phyloP scores from a whole-genome alignment of 345 rosid genomes.

The Raphanus sativus region DNA sequence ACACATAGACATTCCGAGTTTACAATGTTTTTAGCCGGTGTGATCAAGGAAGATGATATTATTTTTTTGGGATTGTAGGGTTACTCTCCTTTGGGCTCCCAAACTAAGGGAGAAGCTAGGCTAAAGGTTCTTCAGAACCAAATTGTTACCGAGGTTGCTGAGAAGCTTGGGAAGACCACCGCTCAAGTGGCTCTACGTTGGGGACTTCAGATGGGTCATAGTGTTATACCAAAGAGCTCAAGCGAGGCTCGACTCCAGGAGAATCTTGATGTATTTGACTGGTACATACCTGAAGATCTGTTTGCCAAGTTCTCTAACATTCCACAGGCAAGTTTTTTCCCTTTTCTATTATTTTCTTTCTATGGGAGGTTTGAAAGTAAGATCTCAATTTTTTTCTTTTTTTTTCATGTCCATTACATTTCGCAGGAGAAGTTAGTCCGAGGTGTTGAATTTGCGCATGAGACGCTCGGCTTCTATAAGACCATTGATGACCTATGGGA shows the following conservation, averaged over 20 bases:
- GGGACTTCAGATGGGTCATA: constrained; percentile 68
- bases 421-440: constrained; percentile 47
- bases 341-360: background rate
- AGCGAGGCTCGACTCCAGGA: constrained; percentile 47
- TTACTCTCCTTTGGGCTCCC: constrained; percentile 69
- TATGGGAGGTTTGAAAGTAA: background rate
- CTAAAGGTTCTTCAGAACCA: constrained; percentile 50
- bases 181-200: constrained; percentile 69
- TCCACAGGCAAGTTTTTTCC: constrained; percentile 50
- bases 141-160: constrained; percentile 43
- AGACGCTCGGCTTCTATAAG: constrained; percentile 45
- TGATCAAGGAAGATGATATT: background rate
- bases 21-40: background rate
- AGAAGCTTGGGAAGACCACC: constrained; percentile 50
- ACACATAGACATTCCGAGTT: constrained; percentile 26
- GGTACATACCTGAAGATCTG: constrained; percentile 49
- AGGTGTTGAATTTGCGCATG: constrained; percentile 37
- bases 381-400: background rate
- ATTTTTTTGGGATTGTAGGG: constrained; percentile 41
- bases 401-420: background rate
- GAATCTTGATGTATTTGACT: constrained; percentile 49
- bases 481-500: constrained; percentile 55
- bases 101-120: constrained; percentile 33
- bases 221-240: constrained; percentile 65
- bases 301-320: constrained; percentile 45